Evolutionary conservation across 1,284 basidiomycete species (phyloP), one percentile per base, ranked within the genome.

Genomic region (Ceratobasidium sp.): DNA sequence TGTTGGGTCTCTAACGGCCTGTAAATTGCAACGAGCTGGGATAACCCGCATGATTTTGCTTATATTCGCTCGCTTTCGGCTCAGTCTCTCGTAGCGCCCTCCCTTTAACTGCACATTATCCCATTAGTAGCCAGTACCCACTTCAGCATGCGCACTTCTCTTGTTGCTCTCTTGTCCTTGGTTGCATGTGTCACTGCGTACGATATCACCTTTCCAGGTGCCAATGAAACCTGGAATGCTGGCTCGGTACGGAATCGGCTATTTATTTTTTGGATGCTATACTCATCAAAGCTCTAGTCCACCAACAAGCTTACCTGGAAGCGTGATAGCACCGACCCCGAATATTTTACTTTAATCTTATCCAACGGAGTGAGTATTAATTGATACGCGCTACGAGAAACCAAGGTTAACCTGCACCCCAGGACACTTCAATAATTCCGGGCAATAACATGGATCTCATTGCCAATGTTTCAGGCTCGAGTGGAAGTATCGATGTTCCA

Each of bases 61-160:
- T n/a, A n/a, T n/a, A n/a, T n/a, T n/a, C n/a, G n/a, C n/a, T n/a
- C n/a, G n/a, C n/a, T n/a, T n/a, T n/a, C n/a, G n/a, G n/a, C n/a
- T n/a, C n/a, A n/a, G n/a, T n/a, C n/a, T n/a, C n/a, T n/a, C n/a
- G n/a, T n/a, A n/a, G n/a, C n/a, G n/a, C n/a, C n/a, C n/a, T n/a
- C n/a, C n/a, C n/a, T n/a, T n/a, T n/a, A n/a, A n/a, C n/a, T n/a
- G n/a, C n/a, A n/a, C n/a, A n/a, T n/a, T n/a, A n/a, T n/a, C n/a
- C n/a, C n/a, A n/a, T n/a, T n/a, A n/a, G n/a, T n/a, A n/a, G n/a
- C n/a, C n/a, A n/a, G n/a, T n/a, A n/a, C n/a, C 32, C n/a, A n/a
- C n/a, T 43, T 40, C 34, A 31, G 32, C n/a, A 70, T 70, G 69
- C 69, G 60, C 40, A 34, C 60, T 40, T 70, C n/a, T n/a, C n/a